A percentile compares a stretch with the other conserved stretches of the same genome.
Evolutionary conservation across 2,329 filamentous ascomycete species (phyloP).

Genomic region (Trichothecium sympodiale): DNA sequence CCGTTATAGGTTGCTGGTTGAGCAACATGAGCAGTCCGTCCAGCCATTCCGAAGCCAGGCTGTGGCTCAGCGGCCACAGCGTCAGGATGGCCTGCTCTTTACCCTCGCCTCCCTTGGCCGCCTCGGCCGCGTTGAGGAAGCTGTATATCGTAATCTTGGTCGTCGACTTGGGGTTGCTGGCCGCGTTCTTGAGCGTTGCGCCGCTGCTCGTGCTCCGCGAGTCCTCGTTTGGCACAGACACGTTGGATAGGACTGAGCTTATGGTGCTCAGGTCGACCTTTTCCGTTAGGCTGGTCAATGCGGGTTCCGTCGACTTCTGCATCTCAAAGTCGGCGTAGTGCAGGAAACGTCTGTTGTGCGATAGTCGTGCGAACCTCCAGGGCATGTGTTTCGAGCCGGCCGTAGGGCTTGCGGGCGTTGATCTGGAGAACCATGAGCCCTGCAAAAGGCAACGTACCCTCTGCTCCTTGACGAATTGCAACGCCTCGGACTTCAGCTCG

Average conservation of each 20-base stretch:
- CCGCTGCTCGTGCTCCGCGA: constrained; percentile 30
- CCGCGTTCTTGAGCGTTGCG: constrained; percentile 27
- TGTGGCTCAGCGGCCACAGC: constrained; percentile 71
- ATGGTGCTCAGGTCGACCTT: constrained; percentile 82
- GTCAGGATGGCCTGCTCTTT: constrained; percentile 66
- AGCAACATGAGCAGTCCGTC: constrained; percentile 92
- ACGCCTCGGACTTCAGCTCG: constrained; percentile 77
- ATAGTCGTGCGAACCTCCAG: constrained; percentile 80
- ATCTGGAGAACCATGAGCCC: constrained; percentile 73
- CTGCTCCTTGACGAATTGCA: constrained; percentile 97
- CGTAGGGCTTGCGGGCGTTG: constrained; percentile 22
- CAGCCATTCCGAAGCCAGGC: constrained; percentile 87
- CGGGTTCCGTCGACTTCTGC: constrained; percentile 53
- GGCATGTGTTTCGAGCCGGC: constrained; percentile 29
- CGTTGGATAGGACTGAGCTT: constrained; percentile 88
- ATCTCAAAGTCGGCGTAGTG: constrained; percentile 80
- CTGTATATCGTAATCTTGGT: constrained; percentile 92
- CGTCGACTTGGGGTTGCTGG: constrained; percentile 32
- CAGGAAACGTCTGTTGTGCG: constrained; percentile 80
- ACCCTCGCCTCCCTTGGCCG: constrained; percentile 19
- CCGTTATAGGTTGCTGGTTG: constrained; percentile 91
- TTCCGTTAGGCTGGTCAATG: constrained; percentile 61
- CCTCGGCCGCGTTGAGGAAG: constrained; percentile 36
- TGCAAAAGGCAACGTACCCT: constrained; percentile 79
- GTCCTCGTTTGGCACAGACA: constrained; percentile 55